A percentile compares a stretch with the other conserved stretches of the same genome.
Evolutionary conservation across 2,329 filamentous ascomycete genomes (phyloP).

Genomic region (Talaromyces sp.): DNA sequence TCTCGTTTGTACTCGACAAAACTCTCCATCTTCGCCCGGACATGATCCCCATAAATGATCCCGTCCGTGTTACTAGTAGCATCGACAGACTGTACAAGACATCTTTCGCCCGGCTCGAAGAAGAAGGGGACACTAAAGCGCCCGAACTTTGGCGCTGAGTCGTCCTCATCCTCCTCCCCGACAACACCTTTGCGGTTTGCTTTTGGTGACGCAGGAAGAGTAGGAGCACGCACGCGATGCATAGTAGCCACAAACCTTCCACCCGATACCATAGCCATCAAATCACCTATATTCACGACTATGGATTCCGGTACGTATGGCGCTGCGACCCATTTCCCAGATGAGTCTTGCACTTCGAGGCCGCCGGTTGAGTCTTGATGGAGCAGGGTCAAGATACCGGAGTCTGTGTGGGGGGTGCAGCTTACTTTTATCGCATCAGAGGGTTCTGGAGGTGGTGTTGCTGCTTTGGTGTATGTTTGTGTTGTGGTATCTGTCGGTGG

Average conservation of each 20-base stretch:
- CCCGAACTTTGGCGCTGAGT: slow-evolving; percentile 21
- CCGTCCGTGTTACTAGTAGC: slow-evolving; percentile 18
- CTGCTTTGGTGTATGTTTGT: background rate
- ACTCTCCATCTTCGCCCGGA: slow-evolving; percentile 44
- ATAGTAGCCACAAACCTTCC: slow-evolving; percentile 45
- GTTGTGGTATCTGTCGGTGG: background rate
- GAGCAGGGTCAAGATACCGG: slow-evolving; percentile 48
- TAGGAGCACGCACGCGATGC: slow-evolving; percentile 41
- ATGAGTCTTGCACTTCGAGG: slow-evolving; percentile 46
- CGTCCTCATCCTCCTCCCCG: background rate
- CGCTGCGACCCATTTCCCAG: slow-evolving; percentile 42
- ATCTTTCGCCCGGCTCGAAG: slow-evolving; percentile 46
- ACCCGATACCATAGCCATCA: slow-evolving; percentile 43
- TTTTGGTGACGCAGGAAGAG: background rate
- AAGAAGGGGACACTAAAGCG: slow-evolving; percentile 49
- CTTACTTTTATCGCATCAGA: slow-evolving; percentile 23
- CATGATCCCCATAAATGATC: slow-evolving; percentile 43
- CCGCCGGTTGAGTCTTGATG: slow-evolving; percentile 49
- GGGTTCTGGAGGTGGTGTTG: slow-evolving; percentile 12
- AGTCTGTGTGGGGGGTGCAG: slow-evolving; percentile 40
- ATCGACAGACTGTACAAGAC: slow-evolving; percentile 39
- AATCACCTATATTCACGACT: slow-evolving; percentile 47
- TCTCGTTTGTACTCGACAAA: slow-evolving; percentile 38
- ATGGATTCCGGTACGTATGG: slow-evolving; percentile 42
- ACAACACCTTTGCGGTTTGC: background rate